These are phyloP conservation scores for Telopea speciosissima DNA, from an alignment of 177 flowering plant genomes.

Conservation along the genomic window DNA sequence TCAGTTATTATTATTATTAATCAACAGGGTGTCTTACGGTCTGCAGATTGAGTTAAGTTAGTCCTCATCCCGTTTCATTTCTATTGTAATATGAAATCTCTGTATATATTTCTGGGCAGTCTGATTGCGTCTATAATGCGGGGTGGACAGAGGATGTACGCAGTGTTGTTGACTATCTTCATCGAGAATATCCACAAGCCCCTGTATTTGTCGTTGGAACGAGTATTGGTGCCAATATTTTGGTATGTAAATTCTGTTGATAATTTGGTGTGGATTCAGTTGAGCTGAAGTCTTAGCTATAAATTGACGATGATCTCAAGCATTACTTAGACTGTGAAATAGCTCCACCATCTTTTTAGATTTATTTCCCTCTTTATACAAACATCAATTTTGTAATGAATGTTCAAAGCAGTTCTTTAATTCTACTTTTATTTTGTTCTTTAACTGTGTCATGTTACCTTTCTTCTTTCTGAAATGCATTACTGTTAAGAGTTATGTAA, in stretches of 20 bases:
- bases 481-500: too few relatives aligned
- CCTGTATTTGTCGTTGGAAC: constrained; percentile 87
- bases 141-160: constrained; percentile 93
- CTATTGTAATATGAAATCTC: constrained; percentile 1
- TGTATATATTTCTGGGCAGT: constrained; percentile 43
- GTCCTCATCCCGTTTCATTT: background rate
- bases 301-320: background rate
- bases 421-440: too few relatives aligned
- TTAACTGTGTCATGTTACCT: too few relatives aligned
- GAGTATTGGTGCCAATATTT: constrained; percentile 93
- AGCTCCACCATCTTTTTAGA: too few relatives aligned
- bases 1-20: background rate
- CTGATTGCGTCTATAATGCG: constrained; percentile 96
- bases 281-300: background rate
- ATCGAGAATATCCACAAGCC: constrained; percentile 58
- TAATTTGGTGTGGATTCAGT: background rate
- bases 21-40: background rate
- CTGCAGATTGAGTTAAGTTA: background rate
- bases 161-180: constrained; percentile 56
- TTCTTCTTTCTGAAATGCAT: too few relatives aligned
- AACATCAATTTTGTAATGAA: too few relatives aligned
- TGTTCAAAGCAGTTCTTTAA: too few relatives aligned
- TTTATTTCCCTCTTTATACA: too few relatives aligned
- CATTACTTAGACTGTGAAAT: background rate
- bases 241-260: constrained; percentile 43